Evolutionary conservation across 2,329 filamentous ascomycete genomes (phyloP), one percentile per base, ranked within the genome.

Genomic region (Verticillium zaregamsianum): DNA sequence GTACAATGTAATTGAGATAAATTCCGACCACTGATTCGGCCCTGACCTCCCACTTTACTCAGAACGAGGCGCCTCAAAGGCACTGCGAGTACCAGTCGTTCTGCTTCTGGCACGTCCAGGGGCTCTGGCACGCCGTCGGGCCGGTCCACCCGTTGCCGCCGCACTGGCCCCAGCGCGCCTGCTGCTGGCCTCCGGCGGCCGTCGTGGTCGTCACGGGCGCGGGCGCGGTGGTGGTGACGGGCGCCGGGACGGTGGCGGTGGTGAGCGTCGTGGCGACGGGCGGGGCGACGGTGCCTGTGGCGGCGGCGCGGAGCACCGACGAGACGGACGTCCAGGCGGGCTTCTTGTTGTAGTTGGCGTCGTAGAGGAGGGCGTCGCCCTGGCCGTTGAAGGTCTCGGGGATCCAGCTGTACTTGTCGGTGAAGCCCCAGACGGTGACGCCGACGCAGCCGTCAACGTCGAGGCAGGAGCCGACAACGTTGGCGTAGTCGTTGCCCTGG

Each of bases 401-500:
- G 7, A 80, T 67, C 74, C 74, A 76, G 65, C 68, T 71, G 65
- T 76, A 72, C 66, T 70, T 71, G 66, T 80, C 78, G 2, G 71
- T 74, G 61, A 76, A 74, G 64, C 77, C 76, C 78, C 78, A 81
- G 57, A 79, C 68, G 1, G 78, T 79, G 12, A 81, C 70, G 28
- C 78, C 79, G 11, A 81, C 74, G 62, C 79, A 82, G 55, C 64
- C 60, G 33, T 68, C 64, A 7, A 75, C 73, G 35, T 76, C 73
- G 12, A 78, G 63, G 61, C 77, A 79, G 1, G 74, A 71, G 5
- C 71, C 72, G 5, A 79, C 74, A 9, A 74, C 73, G 49, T 68
- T 64, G 39, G 69, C 76, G 63, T 84, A 86, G 58, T 82, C 80
- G 20, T 68, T 67, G 0, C 77, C 79, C 72, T 88, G 85, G 31